phyloP scores from a whole-genome alignment of 2,329 filamentous ascomycete genomes.

The Coniochaeta prunicola region DNA sequence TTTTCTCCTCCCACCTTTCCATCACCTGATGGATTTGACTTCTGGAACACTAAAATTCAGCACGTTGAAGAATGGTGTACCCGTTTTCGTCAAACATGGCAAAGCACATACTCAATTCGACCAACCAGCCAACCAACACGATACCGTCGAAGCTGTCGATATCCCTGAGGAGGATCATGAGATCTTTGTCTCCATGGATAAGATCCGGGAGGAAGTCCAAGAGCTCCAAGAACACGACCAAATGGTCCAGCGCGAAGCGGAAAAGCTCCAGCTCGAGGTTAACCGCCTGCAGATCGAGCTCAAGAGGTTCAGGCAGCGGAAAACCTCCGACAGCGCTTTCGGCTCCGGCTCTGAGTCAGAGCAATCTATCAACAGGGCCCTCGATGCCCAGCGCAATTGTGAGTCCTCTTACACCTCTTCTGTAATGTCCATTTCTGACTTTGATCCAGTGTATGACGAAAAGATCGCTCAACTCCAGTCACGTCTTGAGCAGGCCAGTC shows the following conservation, averaged over 20 bases:
- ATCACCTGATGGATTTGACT: slow-evolving; percentile 49
- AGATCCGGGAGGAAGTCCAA: slow-evolving; percentile 51
- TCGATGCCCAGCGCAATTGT: slow-evolving; percentile 48
- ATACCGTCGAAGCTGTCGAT: slow-evolving; percentile 40
- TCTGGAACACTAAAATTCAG: slow-evolving; percentile 47
- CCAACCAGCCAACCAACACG: slow-evolving; percentile 31
- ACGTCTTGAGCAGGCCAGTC: slow-evolving; percentile 55
- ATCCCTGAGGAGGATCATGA: slow-evolving; percentile 47
- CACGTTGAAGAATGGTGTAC: slow-evolving; percentile 44
- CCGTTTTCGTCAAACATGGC: slow-evolving; percentile 48
- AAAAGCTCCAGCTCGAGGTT: slow-evolving; percentile 44
- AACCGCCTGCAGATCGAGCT: slow-evolving; percentile 42
- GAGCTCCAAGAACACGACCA: slow-evolving; percentile 50
- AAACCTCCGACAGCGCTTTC: slow-evolving; percentile 31
- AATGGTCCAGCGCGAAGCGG: slow-evolving; percentile 46
- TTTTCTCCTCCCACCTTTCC: slow-evolving; percentile 47
- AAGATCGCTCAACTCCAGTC: slow-evolving; percentile 52
- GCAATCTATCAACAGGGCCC: slow-evolving; percentile 32
- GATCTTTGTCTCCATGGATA: slow-evolving; percentile 55
- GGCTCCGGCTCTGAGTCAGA: slow-evolving; percentile 38
- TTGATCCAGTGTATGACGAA: slow-evolving; percentile 12
- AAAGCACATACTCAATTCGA: slow-evolving; percentile 37
- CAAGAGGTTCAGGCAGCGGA: slow-evolving; percentile 32
- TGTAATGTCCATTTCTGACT: neutral
- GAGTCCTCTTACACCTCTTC: slow-evolving; percentile 22